phyloP scores from a whole-genome alignment of 2,329 filamentous ascomycete genomes.

The Fonsecaea multimorphosa region DNA sequence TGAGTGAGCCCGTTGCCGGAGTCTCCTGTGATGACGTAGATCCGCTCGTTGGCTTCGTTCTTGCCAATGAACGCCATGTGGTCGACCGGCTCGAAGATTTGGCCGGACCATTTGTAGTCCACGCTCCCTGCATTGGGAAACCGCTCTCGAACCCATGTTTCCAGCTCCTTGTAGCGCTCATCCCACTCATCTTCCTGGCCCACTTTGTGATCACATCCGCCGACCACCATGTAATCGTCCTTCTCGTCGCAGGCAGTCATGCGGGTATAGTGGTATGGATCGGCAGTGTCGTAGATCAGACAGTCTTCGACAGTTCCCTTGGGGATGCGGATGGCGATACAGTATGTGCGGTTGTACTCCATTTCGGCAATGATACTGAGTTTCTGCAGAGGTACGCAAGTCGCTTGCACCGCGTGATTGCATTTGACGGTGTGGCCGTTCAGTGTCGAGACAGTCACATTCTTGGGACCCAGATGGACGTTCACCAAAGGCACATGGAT shows the following conservation, averaged over 20 bases:
- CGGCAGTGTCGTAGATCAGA: slow-evolving; percentile 62
- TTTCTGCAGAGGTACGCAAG: slow-evolving; percentile 63
- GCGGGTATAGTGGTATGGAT: slow-evolving; percentile 63
- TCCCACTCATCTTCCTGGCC: slow-evolving; percentile 55
- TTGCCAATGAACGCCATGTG: slow-evolving; percentile 63
- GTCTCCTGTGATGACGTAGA: slow-evolving; percentile 63
- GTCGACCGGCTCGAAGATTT: slow-evolving; percentile 63
- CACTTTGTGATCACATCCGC: slow-evolving; percentile 65
- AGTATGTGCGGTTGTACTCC: slow-evolving; percentile 62
- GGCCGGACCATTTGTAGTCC: slow-evolving; percentile 65
- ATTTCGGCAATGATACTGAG: slow-evolving; percentile 60
- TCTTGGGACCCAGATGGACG: slow-evolving; percentile 54
- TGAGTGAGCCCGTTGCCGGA: slow-evolving; percentile 65
- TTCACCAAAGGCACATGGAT: slow-evolving; percentile 44
- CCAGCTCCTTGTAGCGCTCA: slow-evolving; percentile 58
- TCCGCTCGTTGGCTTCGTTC: slow-evolving; percentile 59
- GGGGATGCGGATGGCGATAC: slow-evolving; percentile 62
- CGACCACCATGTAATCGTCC: slow-evolving; percentile 63
- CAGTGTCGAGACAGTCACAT: slow-evolving; percentile 56
- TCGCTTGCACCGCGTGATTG: slow-evolving; percentile 60
- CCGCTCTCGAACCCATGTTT: slow-evolving; percentile 60
- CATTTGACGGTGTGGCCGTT: slow-evolving; percentile 56
- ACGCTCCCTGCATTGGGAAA: slow-evolving; percentile 58
- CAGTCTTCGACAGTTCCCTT: slow-evolving; percentile 60
- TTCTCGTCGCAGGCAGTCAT: slow-evolving; percentile 60